These are phyloP conservation scores for Sporobolomyces pararoseus DNA, from an alignment of 768 basidiomycete species.

Conservation along the genomic window DNA sequence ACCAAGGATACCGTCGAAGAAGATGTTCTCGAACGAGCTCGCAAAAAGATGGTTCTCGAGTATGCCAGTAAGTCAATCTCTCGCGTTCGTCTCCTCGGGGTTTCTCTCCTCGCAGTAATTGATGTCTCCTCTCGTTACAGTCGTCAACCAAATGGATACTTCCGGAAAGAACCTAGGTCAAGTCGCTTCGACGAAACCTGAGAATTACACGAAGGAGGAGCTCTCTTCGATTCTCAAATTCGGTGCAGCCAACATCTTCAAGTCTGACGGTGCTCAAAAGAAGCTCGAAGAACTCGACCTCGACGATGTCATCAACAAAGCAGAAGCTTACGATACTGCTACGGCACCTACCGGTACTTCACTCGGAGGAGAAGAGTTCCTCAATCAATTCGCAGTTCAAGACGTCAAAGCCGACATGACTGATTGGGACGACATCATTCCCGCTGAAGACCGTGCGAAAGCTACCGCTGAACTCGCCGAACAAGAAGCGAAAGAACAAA, in stretches of 20 bases:
- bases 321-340: conserved; percentile 94
- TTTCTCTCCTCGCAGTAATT: too few species aligned
- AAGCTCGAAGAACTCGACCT: conserved; percentile 99
- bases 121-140: conserved; percentile 55
- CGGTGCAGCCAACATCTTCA: conserved; percentile 99
- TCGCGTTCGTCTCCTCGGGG: neutral
- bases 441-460: conserved; percentile 83
- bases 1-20: conserved; percentile 99
- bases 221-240: conserved; percentile 96
- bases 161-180: conserved; percentile 88
- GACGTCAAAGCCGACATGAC: conserved; percentile 96
- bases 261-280: conserved; percentile 92
- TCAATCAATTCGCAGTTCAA: conserved; percentile 92
- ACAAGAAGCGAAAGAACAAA: conserved; percentile 64
- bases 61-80: conserved; percentile 69
- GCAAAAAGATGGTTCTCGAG: conserved; percentile 99
- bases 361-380: conserved; percentile 94
- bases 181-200: conserved; percentile 50
- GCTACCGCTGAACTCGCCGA: conserved; percentile 47
- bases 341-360: conserved; percentile 72
- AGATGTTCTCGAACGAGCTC: conserved; percentile 93
- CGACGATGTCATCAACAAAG: conserved; percentile 92
- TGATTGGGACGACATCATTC: conserved; percentile 98
- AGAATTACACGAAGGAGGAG: conserved; percentile 77
- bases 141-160: conserved; percentile 99